Evolutionary conservation across 2,329 filamentous ascomycete genomes (phyloP).

Genomic region (Fusarium sambucinum): DNA sequence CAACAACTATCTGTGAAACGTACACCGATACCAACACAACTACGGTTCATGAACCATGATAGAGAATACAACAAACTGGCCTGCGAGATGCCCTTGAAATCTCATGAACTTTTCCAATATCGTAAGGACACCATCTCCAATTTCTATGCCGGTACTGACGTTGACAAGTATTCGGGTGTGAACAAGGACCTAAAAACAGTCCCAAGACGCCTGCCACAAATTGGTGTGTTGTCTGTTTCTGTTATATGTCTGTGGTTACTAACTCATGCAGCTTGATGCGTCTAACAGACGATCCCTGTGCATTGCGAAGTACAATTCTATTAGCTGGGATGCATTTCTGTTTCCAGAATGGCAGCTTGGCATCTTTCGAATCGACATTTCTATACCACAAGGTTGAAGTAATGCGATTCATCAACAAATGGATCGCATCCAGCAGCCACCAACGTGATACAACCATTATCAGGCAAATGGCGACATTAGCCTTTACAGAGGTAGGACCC

Average conservation of each 20-base stretch:
- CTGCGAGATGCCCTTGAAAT: conserved; percentile 18
- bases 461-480: conserved; percentile 15
- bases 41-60: background rate
- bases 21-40: background rate
- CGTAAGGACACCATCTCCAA: background rate
- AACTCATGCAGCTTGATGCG: background rate
- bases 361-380: conserved; percentile 10
- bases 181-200: background rate
- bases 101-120: conserved; percentile 27
- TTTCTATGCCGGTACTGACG: background rate
- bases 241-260: rapidly evolving
- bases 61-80: conserved; percentile 10
- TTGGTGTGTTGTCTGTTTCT: background rate
- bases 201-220: background rate
- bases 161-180: background rate
- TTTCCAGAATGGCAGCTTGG: conserved; percentile 10
- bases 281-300: background rate
- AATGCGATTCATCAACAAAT: conserved; percentile 12
- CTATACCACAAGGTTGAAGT: conserved; percentile 21
- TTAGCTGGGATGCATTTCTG: conserved; percentile 26
- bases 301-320: conserved; percentile 7
- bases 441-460: background rate
- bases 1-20: background rate
- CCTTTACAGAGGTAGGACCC: conserved; percentile 10
- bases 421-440: background rate